A percentile compares a stretch with the other conserved stretches of the same genome.
phyloP scores from a whole-genome alignment of 345 rosid species.

The Sisymbrium irio region DNA sequence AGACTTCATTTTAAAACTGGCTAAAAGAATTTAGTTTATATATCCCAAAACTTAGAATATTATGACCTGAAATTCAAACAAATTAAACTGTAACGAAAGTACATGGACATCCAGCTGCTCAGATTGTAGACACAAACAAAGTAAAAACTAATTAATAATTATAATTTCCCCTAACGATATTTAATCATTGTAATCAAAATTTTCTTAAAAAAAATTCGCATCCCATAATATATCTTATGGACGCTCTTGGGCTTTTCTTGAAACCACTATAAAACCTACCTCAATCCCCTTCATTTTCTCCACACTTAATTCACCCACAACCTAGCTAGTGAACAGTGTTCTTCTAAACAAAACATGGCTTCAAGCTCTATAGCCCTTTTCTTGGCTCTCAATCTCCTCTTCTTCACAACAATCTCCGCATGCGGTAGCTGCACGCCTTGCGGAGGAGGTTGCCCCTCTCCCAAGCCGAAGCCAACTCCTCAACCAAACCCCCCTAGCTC shows the following conservation, averaged over 20 bases:
- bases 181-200: background rate
- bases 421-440: conserved; percentile 36
- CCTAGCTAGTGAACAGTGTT: conserved; percentile 16
- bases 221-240: background rate
- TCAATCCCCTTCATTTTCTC: conserved; percentile 17
- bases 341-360: conserved; percentile 24
- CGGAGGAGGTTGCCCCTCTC: conserved; percentile 55
- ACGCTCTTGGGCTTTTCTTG: conserved; percentile 6
- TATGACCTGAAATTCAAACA: background rate
- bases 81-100: background rate
- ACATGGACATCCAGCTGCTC: background rate
- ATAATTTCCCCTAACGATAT: background rate
- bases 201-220: background rate
- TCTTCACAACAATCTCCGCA: conserved; percentile 36
- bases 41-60: background rate
- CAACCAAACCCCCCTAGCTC: conserved; percentile 37
- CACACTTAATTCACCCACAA: conserved; percentile 19
- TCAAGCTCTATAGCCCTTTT: conserved; percentile 34
- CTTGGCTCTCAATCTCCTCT: conserved; percentile 30
- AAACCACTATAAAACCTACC: conserved; percentile 28
- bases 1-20: background rate
- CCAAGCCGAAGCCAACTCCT: conserved; percentile 45
- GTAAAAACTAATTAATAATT: background rate
- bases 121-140: background rate
- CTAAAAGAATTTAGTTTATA: background rate